phyloP scores from a whole-genome alignment of 179 eudicot genomes.

The Beta lomatogona region DNA sequence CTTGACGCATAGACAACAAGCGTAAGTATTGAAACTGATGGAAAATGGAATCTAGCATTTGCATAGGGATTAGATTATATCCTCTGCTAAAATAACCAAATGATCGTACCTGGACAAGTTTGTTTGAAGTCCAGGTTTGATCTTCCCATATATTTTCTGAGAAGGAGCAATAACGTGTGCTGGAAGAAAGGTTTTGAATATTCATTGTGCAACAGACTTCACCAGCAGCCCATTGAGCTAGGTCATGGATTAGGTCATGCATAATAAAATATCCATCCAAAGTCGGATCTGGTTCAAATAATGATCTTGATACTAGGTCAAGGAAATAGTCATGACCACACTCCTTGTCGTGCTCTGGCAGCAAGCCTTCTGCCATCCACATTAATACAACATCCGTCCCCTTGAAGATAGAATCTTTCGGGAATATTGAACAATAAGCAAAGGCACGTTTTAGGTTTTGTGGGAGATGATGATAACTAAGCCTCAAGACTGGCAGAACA shows the following conservation, averaged over 20 bases:
- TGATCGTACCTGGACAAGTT: not conserved
- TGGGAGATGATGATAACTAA: slow-evolving; percentile 38
- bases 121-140: not conserved
- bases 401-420: slow-evolving; percentile 16
- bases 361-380: slow-evolving; percentile 22
- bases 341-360: not conserved
- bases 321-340: slow-evolving; percentile 13
- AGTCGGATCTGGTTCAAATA: slow-evolving; percentile 7
- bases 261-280: too few species aligned
- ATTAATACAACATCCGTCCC: slow-evolving; percentile 13
- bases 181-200: too few species aligned
- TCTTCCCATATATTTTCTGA: not conserved
- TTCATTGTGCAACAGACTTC: too few species aligned
- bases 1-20: not conserved
- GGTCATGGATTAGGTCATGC: too few species aligned
- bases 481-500: slow-evolving; percentile 30
- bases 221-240: too few species aligned
- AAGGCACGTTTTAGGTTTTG: slow-evolving; percentile 32
- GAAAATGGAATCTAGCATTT: not conserved
- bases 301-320: slow-evolving; percentile 29
- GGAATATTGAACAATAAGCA: slow-evolving; percentile 32
- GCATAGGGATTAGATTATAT: not conserved
- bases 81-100: not conserved
- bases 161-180: too few species aligned
- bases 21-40: slow-evolving; percentile 1